Base-by-base conservation (phyloP, 1,139 yeast species). In the Saccharomyces hybrid region DNA sequence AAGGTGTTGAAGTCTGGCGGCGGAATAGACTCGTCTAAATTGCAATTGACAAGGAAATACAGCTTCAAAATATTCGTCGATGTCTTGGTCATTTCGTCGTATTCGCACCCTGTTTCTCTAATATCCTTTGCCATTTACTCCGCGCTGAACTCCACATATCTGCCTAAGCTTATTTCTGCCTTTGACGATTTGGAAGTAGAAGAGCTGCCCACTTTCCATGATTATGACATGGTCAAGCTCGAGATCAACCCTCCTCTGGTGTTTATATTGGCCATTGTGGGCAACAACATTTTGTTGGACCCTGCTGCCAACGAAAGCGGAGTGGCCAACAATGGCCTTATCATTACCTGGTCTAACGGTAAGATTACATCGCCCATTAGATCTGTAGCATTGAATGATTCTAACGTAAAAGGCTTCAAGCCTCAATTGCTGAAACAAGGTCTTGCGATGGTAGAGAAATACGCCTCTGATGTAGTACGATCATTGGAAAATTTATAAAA, bases 181-280 rank as follows among this genome's bases (percentile, higher is more conserved):
- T 68, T 87, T 19, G 78, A 78, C 59, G 81, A 78, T 59, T 60
- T 73, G 26, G 71, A 70, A 44, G 77, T 79, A 14, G 96, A 88
- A 65, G 97, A 90, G 70, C 84, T 88, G 59, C 98, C 98, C 1
- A 88, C 90, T 0, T 91, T 91, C 66, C 84, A 91, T 48, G 97
- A 90, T 64, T 96, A 71, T 52, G 77, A 73, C 83, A 67, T 91
- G 87, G 93, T 86, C 77, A 64, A 76, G 74, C 59, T 81, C 85
- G 34, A 75, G 63, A 54, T 77, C 68, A 49, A 77, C 51, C 95
- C 96, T 1, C 96, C 97, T 0, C 72, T 91, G 26, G 74, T 88
- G 48, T 81, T 91, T 59, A 80, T 91, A 0, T 70, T 88, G 46
- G 96, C 96, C 0, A 76, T 86, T 2, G 80, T 88, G 1, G 96